These are phyloP conservation scores for Ceriops tagal DNA, from an alignment of 345 rosid genomes.

Conservation along the genomic window DNA sequence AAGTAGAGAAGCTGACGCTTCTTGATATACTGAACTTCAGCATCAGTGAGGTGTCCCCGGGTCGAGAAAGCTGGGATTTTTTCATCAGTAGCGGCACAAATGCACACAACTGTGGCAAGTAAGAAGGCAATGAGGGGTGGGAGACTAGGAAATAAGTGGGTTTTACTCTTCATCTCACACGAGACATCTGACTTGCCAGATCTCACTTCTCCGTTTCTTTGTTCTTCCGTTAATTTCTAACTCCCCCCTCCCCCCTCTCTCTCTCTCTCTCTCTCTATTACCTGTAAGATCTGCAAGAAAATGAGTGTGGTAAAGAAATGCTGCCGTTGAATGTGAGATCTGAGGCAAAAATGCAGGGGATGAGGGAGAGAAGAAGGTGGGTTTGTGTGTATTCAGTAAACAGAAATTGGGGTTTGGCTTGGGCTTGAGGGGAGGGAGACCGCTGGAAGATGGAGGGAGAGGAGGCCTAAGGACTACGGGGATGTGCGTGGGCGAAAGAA, in stretches of 20 bases:
- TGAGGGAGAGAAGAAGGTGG: not conserved
- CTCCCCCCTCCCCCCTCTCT: not conserved
- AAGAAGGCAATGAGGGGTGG: conserved; percentile 20
- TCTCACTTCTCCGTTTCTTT: conserved; percentile 18
- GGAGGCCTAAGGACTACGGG: conserved; percentile 35
- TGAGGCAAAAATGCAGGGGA: conserved; percentile 7
- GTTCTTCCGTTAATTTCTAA: not conserved
- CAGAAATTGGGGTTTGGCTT: not conserved
- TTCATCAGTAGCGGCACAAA: conserved; percentile 25
- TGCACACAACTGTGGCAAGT: conserved; percentile 2
- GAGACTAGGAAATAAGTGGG: conserved; percentile 23
- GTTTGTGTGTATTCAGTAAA: too few relatives aligned
- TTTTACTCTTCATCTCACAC: conserved; percentile 74
- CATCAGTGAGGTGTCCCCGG: conserved; percentile 55
- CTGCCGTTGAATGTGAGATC: conserved; percentile 18
- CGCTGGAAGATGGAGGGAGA: not conserved
- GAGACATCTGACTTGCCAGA: conserved; percentile 52
- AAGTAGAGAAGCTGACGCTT: conserved; percentile 89
- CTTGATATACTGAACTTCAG: conserved; percentile 56
- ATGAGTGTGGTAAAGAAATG: conserved; percentile 1
- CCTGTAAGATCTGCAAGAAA: not conserved
- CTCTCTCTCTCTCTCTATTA: too few relatives aligned
- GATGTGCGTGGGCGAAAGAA: conserved; percentile 27
- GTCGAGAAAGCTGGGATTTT: conserved; percentile 24
- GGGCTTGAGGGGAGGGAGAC: conserved; percentile 11